phyloP scores from a whole-genome alignment of 306 rosid species.

The Dalbergia cultrata region DNA sequence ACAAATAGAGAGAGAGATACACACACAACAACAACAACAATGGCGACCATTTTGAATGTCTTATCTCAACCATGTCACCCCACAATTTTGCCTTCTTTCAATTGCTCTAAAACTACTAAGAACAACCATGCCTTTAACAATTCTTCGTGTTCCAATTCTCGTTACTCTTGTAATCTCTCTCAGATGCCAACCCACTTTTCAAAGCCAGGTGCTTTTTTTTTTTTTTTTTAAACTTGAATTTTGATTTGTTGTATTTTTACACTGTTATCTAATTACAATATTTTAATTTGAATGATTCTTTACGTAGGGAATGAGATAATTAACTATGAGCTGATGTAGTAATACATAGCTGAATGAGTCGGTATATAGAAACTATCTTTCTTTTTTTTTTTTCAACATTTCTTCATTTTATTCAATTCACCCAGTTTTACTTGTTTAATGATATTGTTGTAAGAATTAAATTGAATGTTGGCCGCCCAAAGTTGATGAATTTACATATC shows the following conservation, averaged over 20 bases:
- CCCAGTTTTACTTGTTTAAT: background rate
- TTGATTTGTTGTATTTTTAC: too few species aligned
- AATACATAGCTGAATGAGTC: too few species aligned
- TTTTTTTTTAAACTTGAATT: background rate
- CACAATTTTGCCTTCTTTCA: background rate
- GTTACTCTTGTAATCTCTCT: background rate
- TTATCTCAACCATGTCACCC: slow-evolving; percentile 3
- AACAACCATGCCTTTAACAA: background rate
- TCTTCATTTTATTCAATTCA: background rate
- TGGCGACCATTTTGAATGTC: background rate
- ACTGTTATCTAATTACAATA: too few species aligned
- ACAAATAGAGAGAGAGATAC: background rate
- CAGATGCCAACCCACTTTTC: background rate
- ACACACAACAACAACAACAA: background rate
- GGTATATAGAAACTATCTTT: too few species aligned
- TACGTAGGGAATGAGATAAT: too few species aligned
- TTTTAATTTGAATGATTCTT: too few species aligned
- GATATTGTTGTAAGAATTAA: too few species aligned
- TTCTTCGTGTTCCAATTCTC: background rate
- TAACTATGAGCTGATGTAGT: too few species aligned
- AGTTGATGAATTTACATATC: too few species aligned
- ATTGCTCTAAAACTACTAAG: background rate
- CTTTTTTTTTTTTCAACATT: too few species aligned
- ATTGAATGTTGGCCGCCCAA: too few species aligned
- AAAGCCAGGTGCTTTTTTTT: background rate